phyloP scores from a whole-genome alignment of 1,284 basidiomycete genomes.

The Trichosporon inkin region DNA sequence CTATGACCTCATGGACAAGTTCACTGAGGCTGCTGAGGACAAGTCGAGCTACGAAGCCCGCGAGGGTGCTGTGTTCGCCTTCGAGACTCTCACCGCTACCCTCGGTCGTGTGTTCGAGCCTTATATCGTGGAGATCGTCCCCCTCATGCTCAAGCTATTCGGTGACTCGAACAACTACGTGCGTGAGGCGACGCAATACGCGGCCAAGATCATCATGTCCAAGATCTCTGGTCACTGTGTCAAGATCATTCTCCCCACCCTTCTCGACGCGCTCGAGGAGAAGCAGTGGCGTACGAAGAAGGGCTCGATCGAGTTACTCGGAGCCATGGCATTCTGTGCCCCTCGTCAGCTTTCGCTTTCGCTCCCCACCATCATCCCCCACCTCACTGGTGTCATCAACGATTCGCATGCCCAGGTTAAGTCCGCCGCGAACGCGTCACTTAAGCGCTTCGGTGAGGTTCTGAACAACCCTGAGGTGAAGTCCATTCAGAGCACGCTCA shows the following conservation, averaged over 20 bases:
- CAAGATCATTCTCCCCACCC: slow-evolving; percentile 86
- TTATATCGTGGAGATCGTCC: slow-evolving; percentile 80
- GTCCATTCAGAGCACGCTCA: slow-evolving; percentile 79
- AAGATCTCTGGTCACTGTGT: slow-evolving; percentile 88
- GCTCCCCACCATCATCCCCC: slow-evolving; percentile 92
- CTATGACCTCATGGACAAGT: slow-evolving; percentile 69
- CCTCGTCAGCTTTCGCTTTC: slow-evolving; percentile 92
- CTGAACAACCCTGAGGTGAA: slow-evolving; percentile 94
- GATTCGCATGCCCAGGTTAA: slow-evolving; percentile 98
- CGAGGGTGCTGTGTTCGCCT: slow-evolving; percentile 92
- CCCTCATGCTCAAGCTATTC: slow-evolving; percentile 79
- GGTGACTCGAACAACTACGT: slow-evolving; percentile 89
- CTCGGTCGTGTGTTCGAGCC: slow-evolving; percentile 87
- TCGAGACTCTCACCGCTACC: slow-evolving; percentile 82
- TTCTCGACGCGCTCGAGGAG: slow-evolving; percentile 89
- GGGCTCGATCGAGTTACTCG: slow-evolving; percentile 92
- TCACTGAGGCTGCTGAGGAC: slow-evolving; percentile 77
- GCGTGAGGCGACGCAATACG: slow-evolving; percentile 89
- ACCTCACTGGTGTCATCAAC: slow-evolving; percentile 88
- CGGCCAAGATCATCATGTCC: slow-evolving; percentile 90
- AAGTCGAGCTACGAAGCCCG: slow-evolving; percentile 82
- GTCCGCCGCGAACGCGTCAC: slow-evolving; percentile 83
- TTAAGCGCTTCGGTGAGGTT: slow-evolving; percentile 97
- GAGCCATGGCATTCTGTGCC: slow-evolving; percentile 97
- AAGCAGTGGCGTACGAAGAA: slow-evolving; percentile 99